phyloP scores from a whole-genome alignment of 257 asterid genomes.

The Ilex asprella region DNA sequence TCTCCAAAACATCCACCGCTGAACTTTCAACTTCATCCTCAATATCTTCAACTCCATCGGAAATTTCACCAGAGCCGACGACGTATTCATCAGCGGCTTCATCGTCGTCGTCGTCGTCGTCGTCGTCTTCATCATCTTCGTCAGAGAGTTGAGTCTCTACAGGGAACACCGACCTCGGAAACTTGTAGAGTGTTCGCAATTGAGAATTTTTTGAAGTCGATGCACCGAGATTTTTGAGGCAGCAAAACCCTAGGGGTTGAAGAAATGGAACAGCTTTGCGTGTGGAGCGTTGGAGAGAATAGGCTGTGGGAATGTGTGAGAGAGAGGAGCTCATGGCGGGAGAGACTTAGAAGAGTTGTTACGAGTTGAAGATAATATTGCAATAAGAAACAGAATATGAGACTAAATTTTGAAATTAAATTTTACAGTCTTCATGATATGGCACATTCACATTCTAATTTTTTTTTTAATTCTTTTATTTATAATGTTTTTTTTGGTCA shows the following conservation, averaged over 20 bases:
- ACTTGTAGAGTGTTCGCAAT: slow-evolving; percentile 27
- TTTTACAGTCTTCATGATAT: too few relatives aligned
- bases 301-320: too few relatives aligned
- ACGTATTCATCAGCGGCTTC: slow-evolving; percentile 70
- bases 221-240: slow-evolving; percentile 14
- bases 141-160: slow-evolving; percentile 50
- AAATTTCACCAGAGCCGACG: slow-evolving; percentile 34
- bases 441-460: too few relatives aligned
- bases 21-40: slow-evolving; percentile 42
- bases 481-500: too few relatives aligned
- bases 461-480: too few relatives aligned
- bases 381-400: too few relatives aligned
- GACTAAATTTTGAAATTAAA: too few relatives aligned
- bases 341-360: too few relatives aligned
- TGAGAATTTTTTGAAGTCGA: background rate
- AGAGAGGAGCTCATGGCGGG: too few relatives aligned
- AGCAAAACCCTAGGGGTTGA: slow-evolving; percentile 23
- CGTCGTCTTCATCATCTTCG: slow-evolving; percentile 37
- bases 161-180: slow-evolving; percentile 37
- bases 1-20: slow-evolving; percentile 25
- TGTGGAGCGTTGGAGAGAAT: too few relatives aligned
- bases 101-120: slow-evolving; percentile 48
- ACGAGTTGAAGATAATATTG: too few relatives aligned
- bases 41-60: slow-evolving; percentile 27
- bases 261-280: background rate